Evolutionary conservation across 2,329 filamentous ascomycete genomes (phyloP), one percentile per base, ranked within the genome.

Genomic region (Plenodomus lindquistii): DNA sequence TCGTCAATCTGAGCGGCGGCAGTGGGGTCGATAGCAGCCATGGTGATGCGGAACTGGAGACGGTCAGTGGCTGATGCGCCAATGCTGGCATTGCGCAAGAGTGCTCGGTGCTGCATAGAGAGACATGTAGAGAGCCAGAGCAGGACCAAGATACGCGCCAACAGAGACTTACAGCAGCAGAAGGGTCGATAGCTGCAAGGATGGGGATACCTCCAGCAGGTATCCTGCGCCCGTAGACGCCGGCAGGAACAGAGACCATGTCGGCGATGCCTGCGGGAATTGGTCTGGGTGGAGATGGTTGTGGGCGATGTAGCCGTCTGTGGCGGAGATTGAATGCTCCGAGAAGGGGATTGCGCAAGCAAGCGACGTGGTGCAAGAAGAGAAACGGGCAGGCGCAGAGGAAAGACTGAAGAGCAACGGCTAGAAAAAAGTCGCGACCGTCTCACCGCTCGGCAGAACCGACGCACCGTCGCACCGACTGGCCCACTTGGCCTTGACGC

Each of bases 11-110:
- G 72, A 20, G 76, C 68, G 59, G 85, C 81, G 65, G 89, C 89
- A 67, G 85, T 91, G 49, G 94, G 94, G 73, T 99, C 93, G 73
- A 99, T 87, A 59, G 94, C 94, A 67, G 95, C 94, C 94, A 99
- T 99, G 67, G 92, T 97, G 70, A 99, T 91, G 73, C 91, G 91
- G 79, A 97, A 95, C 92, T 96, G 67, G 15, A 34, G 13, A 40
- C 43, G 19, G 16, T 69, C 53, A 71, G 63, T 44, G 43, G 22
- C 6, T 31, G 22, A 22, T 37, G 11, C 39, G 13, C n/a, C 31
- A 15, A 37, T 22, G 15, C 20, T 20, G 37, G 37, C 29, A 44
- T 49, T 52, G 48, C 48, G 44, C 46, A 36, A 24, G 39, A n/a
- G 34, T 42, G 42, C 35, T 27, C 36, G 19, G 20, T 17, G 1